Base-by-base conservation (phyloP, 116 monocot species). In the Dioscorea cayenensis region DNA sequence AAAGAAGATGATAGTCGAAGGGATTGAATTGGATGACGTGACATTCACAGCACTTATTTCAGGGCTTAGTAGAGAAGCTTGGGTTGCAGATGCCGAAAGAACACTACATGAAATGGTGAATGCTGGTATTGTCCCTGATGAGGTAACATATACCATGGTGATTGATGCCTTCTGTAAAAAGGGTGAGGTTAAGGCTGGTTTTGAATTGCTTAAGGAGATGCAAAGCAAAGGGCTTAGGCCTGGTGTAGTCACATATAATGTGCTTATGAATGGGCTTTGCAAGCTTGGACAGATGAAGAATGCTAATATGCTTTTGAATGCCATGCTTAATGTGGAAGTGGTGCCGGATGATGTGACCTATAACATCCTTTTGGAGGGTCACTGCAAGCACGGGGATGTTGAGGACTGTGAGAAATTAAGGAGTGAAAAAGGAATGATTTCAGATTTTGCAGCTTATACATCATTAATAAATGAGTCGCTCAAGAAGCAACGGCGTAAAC, bases 211-310 rank as follows among this genome's bases (percentile, higher is more conserved):
- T 22, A 80, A 68, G 73, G 84, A 85, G 78, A 94, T 94, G 94
- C 94, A 85, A 66, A 78, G 32, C 38, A 80, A 79, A 63, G 94
- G 87, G 51, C 59, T 36, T 14, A 60, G 28, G 28, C 89, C 87
- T 10, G 94, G 85, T 51, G 86, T 87, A 58, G 73, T 87, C 50
- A 85, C 87, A n/a, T 94, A 94, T 68, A 94, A 94, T 77, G 81
- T 81, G 69, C 71, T 94, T 27, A 77, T 94, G 87, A 85, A 87
- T 77, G 94, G 94, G 22, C 74, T 89, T 10, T 94, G 90, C 79
- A 94, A 81, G 76, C 79, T 85, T 66, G 90, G 94, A 17, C 94
- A 94, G 68, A 87, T 90, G 94, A 90, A 87, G 79, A 94, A 94
- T 79, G 91, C 95, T 4, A 75, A 87, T 5, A 85, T 86, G 86